Base-by-base conservation (phyloP, 1,139 yeast species). In the Yarrowia galli region DNA sequence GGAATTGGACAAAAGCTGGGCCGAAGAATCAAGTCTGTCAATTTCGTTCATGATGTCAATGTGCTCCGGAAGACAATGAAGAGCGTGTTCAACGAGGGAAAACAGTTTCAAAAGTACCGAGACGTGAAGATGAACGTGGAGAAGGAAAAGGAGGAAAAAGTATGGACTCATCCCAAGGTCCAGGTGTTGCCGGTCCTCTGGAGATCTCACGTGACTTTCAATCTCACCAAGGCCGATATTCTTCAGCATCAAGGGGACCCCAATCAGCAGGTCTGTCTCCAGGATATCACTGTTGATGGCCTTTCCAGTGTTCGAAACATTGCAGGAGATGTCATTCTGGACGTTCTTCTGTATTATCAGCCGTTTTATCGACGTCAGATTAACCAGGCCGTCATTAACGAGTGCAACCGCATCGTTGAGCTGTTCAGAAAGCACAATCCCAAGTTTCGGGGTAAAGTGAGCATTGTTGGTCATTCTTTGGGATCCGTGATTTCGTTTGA, bases 1-100 rank as follows among this genome's bases (percentile, higher is more conserved):
- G 98, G 98, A 0, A 90, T 92, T 70, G 98, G 98, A 1, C 98
- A 92, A 77, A 85, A 87, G 22, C 80, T 92, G 69, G 93, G 97
- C 0, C 82, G 86, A 67, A 85, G 85, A 73, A 87, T 89, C 73
- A 92, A 92, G 72, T 87, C 89, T 60, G 87, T 92, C 40, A 91
- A 91, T 75, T 92, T 92, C 79, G 87, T 91, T 13, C 97, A 92
- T 74, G 91, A 92, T 63, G 85, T 92, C 53, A 91, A 90, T 73
- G 83, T 85, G 36, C 77, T 92, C 71, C 81, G 98, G 68, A 83
- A 84, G 67, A 85, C 88, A 63, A 82, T 91, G 82, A 87, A 86
- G 70, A 78, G 79, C 8, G 85, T 88, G 1, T 89, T 65, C 56
- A 45, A 54, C 54, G 49, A 84, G 74, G 90, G 45, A 97, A 92